Percentiles rank a stretch among this genome's conserved stretches.
These are phyloP conservation scores for Apophysomyces elegans DNA, from an alignment of 371 early-diverging fungal species.

Conservation along the genomic window DNA sequence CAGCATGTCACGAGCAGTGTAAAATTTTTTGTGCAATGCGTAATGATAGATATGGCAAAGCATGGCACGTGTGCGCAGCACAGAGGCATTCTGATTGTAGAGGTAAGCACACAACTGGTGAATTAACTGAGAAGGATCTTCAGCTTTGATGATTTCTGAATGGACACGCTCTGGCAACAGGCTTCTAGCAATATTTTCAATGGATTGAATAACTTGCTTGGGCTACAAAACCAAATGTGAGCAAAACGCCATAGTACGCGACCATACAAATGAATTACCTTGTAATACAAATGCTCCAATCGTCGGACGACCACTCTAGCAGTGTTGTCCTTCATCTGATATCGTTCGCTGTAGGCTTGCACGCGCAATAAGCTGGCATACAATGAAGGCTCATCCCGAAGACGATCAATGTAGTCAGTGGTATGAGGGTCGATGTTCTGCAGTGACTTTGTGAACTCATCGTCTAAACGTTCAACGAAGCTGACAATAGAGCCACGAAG, in stretches of 20 bases:
- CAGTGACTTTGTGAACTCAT: slow-evolving; percentile 94
- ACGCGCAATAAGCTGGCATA: slow-evolving; percentile 89
- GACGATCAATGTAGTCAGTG: slow-evolving; percentile 93
- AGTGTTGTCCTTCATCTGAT: slow-evolving; percentile 61
- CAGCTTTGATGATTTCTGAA: slow-evolving; percentile 42
- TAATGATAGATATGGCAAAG: slow-evolving; percentile 96
- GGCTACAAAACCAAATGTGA: slow-evolving; percentile 31
- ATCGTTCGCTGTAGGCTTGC: slow-evolving; percentile 77
- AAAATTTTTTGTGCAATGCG: slow-evolving; percentile 93
- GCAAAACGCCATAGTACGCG: slow-evolving; percentile 2
- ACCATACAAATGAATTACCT: slow-evolving; percentile 47
- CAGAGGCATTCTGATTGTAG: slow-evolving; percentile 84
- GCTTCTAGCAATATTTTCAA: slow-evolving; percentile 43
- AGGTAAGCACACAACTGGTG: slow-evolving; percentile 84
- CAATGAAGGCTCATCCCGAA: slow-evolving; percentile 88
- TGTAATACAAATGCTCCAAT: slow-evolving; percentile 96
- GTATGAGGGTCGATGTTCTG: slow-evolving; percentile 97
- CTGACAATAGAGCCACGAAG: slow-evolving; percentile 89
- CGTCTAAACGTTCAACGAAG: slow-evolving; percentile 93
- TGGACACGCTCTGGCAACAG: slow-evolving; percentile 47
- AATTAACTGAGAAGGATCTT: slow-evolving; percentile 69
- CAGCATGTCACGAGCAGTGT: slow-evolving; percentile 93
- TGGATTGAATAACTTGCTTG: slow-evolving; percentile 56
- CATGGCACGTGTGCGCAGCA: slow-evolving; percentile 93
- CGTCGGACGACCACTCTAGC: slow-evolving; percentile 84